Base-by-base conservation (phyloP, 192 early-diverging fungal species). In the Coemansia sp. region DNA sequence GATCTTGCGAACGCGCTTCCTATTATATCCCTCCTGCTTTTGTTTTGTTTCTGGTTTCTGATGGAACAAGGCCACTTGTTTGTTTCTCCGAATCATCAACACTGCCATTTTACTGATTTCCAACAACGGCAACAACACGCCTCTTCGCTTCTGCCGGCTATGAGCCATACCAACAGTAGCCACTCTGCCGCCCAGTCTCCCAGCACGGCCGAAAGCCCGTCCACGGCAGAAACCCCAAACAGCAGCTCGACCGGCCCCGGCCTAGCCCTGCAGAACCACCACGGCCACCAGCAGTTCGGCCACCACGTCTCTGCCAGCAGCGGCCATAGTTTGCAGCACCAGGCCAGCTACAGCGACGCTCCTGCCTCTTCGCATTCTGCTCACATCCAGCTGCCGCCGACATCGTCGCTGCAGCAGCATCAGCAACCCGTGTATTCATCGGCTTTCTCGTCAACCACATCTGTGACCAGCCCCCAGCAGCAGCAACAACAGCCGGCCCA, bases 51-150 rank as follows among this genome's bases (percentile, higher is more conserved):
- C 53, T 36, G 53, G 37, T 55, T 45, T 56, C 66, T 55, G 39
- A 82, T 82, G 79, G 75, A 82, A 56, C 79, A 76, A 60, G 66
- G 75, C 32, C 79, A 74, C 34, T 52, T 77, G 28, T 74, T 82
- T 77, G 68, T 67, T 20, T 71, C 75, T 39, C 56, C 71, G 51
- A 66, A 37, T 59, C 67, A 81, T 54, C 52, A 74, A 35, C 45
- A 48, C 45, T 15, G 22, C 22, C 22, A 55, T 67, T 20, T 37
- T 48, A 48, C 74, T 32, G 69, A 70, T 48, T 67, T 73, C 45
- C 71, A 68, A 33, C 79, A 73, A 33, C 57, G 15, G 57, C 57
- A 18, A 12, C 51, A 65, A 36, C 61, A 70, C 35, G 65, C 67
- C 9, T 8, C 70, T 3, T 57, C 66, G 56, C 71, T 65, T 43